phyloP scores from a whole-genome alignment of 768 basidiomycete genomes.

The Boletus rubropictus region DNA sequence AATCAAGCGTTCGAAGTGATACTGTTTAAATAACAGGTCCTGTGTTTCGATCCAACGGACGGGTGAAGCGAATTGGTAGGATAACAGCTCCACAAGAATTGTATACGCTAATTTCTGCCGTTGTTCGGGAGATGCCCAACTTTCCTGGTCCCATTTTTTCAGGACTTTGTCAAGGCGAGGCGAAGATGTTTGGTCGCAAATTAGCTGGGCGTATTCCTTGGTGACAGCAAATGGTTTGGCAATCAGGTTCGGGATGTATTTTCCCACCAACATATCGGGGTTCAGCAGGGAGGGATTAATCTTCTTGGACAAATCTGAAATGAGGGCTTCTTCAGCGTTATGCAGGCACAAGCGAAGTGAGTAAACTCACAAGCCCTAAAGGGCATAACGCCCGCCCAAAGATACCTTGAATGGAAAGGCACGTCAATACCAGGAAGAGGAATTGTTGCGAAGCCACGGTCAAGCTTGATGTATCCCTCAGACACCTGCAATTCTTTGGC shows the following conservation, averaged over 20 bases:
- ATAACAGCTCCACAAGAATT: conserved; percentile 92
- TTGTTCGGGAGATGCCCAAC: conserved; percentile 75
- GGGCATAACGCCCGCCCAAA: conserved; percentile 97
- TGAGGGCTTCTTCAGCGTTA: not conserved
- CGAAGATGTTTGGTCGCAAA: conserved; percentile 95
- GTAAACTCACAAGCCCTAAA: conserved; percentile 86
- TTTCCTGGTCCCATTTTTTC: conserved; percentile 86
- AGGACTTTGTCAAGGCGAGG: conserved; percentile 94
- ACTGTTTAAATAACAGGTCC: conserved; percentile 83
- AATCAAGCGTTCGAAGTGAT: conserved; percentile 87
- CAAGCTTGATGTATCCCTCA: conserved; percentile 88
- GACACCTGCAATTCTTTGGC: conserved; percentile 73
- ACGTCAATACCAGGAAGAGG: conserved; percentile 97
- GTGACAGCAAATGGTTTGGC: conserved; percentile 81
- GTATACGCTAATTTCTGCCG: conserved; percentile 93
- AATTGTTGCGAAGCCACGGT: conserved; percentile 95
- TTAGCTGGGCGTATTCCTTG: conserved; percentile 85
- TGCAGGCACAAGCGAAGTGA: not conserved
- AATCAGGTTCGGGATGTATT: conserved; percentile 96
- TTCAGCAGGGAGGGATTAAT: conserved; percentile 88
- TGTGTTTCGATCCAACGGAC: conserved; percentile 99
- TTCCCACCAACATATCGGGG: conserved; percentile 89
- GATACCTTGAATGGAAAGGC: conserved; percentile 98
- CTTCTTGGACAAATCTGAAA: conserved; percentile 90
- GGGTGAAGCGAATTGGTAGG: conserved; percentile 97